Evolutionary conservation across 768 basidiomycete species (phyloP), one percentile per base, ranked within the genome.

Genomic region (Calocera cornea): DNA sequence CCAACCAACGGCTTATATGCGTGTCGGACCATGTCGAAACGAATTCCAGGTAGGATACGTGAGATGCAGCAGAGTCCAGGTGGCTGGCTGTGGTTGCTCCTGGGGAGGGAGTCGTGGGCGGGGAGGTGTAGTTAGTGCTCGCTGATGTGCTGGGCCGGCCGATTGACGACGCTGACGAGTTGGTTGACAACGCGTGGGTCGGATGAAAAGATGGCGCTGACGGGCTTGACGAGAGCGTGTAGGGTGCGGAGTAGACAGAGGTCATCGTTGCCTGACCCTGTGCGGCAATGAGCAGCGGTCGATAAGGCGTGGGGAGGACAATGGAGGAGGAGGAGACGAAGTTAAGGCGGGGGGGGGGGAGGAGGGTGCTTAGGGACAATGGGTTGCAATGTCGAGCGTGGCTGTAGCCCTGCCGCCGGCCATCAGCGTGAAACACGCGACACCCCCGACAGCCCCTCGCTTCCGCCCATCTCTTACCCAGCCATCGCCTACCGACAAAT

Each of bases 1-100:
- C 72, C 36, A 99, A 82, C 90, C 95, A 99, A 60, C 80, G 79
- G 1, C 86, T 85, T 49, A 80, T 76, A 33, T 78, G 73, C 10
- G 68, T 64, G 47, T 75, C 72, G 19, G 70, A 68, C 79, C 80
- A 79, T 19, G 68, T 54, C 22, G 68, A 54, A 10, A 79, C 72
- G 64, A 75, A 72, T 1, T 71, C 67, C 17, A 73, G 70, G 70
- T 75, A 75, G 11, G 75, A 36, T 16, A 66, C 68, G 17, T 67
- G 33, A 29, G 54, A 60, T 16, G 54, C 54, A 10, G 54, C 54
- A 60, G 54, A 60, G 54, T 60, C 54, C 54, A 60, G 54, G 5
- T 60, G 54, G 54, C 54, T 33, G 3, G 27, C 54, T 5, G 54
- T 60, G 14, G 54, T 60, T 29, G 54, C 27, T 29, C 54, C 54